A percentile compares a stretch with the other conserved stretches of the same genome.
Conservation (phyloP, 257 asterid species). For the Mitragyna speciosa region DNA sequence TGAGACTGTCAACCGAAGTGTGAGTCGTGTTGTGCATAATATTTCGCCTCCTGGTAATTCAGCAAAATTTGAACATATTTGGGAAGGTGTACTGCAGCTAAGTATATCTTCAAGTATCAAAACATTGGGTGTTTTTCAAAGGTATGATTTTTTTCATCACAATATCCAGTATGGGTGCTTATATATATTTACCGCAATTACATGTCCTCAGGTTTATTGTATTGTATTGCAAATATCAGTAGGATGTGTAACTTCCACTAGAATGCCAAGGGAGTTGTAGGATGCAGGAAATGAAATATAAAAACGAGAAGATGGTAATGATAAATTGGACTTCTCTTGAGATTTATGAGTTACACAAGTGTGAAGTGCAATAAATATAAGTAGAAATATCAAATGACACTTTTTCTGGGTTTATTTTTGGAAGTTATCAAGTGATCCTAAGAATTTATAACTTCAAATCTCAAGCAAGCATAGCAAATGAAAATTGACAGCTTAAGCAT, state of each 20-base stretch:
- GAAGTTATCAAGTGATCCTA: background rate
- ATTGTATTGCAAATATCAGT: no score
- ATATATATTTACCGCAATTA: background rate
- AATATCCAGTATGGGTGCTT: background rate
- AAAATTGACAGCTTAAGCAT: no score
- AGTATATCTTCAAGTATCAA: slow-evolving; percentile 52
- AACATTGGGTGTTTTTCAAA: slow-evolving; percentile 58
- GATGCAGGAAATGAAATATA: no score
- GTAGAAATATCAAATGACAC: background rate
- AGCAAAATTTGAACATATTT: slow-evolving; percentile 41
- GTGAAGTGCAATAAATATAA: no score
- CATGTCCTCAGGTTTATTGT: no score
- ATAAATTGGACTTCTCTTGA: no score
- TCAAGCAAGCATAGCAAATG: no score
- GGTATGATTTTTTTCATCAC: slow-evolving; percentile 38
- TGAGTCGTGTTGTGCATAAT: slow-evolving; percentile 37
- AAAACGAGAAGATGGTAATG: no score
- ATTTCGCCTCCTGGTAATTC: slow-evolving; percentile 23
- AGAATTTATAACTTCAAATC: background rate
- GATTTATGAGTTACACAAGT: no score
- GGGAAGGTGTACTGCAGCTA: slow-evolving; percentile 85
- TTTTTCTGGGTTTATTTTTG: background rate
- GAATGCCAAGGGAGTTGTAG: no score
- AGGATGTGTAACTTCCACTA: no score
- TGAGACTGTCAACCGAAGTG: slow-evolving; percentile 4